These are phyloP conservation scores for Iberis amara DNA, from an alignment of 441 rosid genomes.

Conservation along the genomic window DNA sequence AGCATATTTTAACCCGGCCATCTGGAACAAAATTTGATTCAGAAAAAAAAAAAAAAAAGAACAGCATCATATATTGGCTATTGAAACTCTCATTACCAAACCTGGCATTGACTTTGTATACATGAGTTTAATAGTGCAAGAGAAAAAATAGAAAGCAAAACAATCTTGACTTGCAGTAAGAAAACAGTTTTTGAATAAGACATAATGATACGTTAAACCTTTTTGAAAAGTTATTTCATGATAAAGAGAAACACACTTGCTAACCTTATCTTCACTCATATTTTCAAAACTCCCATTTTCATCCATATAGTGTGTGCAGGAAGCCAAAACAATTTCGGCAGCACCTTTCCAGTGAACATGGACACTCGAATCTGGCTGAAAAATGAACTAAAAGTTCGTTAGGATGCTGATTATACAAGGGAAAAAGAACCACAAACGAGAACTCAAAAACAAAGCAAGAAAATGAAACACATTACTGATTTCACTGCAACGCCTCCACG, in stretches of 20 bases:
- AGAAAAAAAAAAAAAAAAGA: slow-evolving; percentile 7
- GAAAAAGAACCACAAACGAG: slow-evolving; percentile 10
- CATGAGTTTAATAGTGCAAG: background rate
- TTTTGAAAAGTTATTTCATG: background rate
- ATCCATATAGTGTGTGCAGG: slow-evolving; percentile 59
- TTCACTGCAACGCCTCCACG: slow-evolving; percentile 84
- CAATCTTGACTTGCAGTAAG: slow-evolving; percentile 13
- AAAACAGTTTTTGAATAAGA: slow-evolving; percentile 1
- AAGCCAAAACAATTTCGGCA: slow-evolving; percentile 82
- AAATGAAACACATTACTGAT: slow-evolving; percentile 43
- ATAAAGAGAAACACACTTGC: slow-evolving; percentile 13
- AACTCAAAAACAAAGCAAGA: slow-evolving; percentile 13
- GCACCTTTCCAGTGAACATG: slow-evolving; percentile 97
- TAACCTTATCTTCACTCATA: slow-evolving; percentile 66
- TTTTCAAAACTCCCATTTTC: slow-evolving; percentile 36
- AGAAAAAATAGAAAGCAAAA: background rate
- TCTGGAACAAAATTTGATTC: slow-evolving; percentile 43
- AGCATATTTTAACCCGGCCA: slow-evolving; percentile 44
- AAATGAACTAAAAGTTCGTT: slow-evolving; percentile 4
- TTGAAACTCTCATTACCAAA: slow-evolving; percentile 7
- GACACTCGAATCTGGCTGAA: slow-evolving; percentile 63
- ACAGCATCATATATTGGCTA: background rate
- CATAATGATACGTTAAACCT: background rate
- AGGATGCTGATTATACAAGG: slow-evolving; percentile 3
- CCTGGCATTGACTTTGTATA: slow-evolving; percentile 19